Base-by-base conservation (phyloP, 306 rosid species). In the Quercus dentata region DNA sequence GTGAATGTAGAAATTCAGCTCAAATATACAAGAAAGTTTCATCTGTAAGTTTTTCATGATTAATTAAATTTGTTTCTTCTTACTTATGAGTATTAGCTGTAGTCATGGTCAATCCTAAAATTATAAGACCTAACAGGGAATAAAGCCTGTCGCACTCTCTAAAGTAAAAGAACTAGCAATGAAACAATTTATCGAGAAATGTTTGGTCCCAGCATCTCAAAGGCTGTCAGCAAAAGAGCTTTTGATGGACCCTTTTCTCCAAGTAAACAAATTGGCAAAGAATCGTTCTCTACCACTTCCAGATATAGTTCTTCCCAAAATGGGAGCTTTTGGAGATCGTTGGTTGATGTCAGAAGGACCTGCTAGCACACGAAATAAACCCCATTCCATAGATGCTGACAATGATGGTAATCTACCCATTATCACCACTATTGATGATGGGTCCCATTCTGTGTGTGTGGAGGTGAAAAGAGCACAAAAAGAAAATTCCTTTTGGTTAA, bases 1-100 rank as follows among this genome's bases (percentile, higher is more conserved):
- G 77, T 69, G 99, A 95, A 89, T 95, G 99, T 89, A 88, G 71
- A 86, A 91, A 92, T 78, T 90, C 99, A 41, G 99, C 94, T 83
- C 99, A 95, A 84, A 93, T 95, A 73, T 95, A 28, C 81, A 95
- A 87, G 91, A 95, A 93, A 84, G 99, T 95, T 81, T 88, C 91
- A 74, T 78, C 92, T 58, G 98, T 95, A 84, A 87, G 97, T 61
- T 20, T 33, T 79, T 17, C 38, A 19, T 78, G 35, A 25, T 20
- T 71, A 80, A 74, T 20, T 51, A 38, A 80, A 65, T 77, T 83
- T 52, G 74, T 31, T 78, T 83, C 72, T 13, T 49, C 17, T 49
- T 10, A 13, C 54, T 12, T 49, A 49, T 49, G 54, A 13, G 3
- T 49, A 10, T 49, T 49, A 49, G 54, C 5, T 49, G 13, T 49